phyloP scores from a whole-genome alignment of 768 basidiomycete species.

The Ramaria rubella region DNA sequence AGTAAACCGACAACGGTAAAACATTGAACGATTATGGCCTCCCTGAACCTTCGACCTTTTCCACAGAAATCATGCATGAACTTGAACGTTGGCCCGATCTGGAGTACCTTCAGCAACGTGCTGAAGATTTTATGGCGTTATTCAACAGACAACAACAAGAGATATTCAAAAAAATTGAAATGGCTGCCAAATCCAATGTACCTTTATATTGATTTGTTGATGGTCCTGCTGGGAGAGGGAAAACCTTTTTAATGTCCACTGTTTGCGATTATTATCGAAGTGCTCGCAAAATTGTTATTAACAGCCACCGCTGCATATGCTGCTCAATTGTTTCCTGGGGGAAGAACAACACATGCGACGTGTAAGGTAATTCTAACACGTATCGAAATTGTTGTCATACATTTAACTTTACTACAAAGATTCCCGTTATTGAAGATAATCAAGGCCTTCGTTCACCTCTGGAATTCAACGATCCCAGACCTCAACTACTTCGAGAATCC shows the following conservation, averaged over 20 bases:
- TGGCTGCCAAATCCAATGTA: conserved; percentile 13
- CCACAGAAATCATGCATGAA: conserved; percentile 24
- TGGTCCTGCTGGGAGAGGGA: neutral
- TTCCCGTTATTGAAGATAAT: neutral
- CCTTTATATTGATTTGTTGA: conserved; percentile 13
- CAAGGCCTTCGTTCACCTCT: neutral
- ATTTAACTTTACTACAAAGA: neutral
- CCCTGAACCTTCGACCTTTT: too few species aligned
- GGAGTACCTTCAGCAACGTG: conserved; percentile 9
- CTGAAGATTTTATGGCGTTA: conserved; percentile 9
- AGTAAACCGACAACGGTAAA: too few species aligned
- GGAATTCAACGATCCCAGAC: neutral
- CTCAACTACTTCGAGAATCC: neutral
- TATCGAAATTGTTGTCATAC: too few species aligned
- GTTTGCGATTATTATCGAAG: neutral
- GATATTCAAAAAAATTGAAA: conserved; percentile 16
- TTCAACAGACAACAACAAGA: conserved; percentile 22
- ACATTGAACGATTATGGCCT: conserved; percentile 24
- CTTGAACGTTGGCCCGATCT: conserved; percentile 18
- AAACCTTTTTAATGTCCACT: neutral
- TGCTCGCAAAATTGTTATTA: conserved; percentile 20
- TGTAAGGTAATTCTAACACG: conserved; percentile 31
- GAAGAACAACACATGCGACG: conserved; percentile 32
- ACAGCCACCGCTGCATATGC: conserved; percentile 36
- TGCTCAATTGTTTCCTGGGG: conserved; percentile 32